phyloP scores from a whole-genome alignment of 176 grass and related monocot species.

The Phragmites australis region DNA sequence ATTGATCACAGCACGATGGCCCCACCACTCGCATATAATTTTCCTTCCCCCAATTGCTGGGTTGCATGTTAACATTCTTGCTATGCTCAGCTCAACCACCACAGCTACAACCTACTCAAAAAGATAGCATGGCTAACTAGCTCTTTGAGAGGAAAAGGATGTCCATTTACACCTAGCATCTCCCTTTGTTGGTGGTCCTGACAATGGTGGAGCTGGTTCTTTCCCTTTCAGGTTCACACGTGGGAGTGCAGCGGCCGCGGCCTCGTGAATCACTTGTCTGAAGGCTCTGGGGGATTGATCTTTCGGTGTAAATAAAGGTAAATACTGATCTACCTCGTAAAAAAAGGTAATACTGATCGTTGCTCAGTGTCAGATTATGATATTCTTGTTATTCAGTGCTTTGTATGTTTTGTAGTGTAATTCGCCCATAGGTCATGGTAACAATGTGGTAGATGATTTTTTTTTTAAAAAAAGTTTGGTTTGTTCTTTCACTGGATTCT shows the following conservation, averaged over 20 bases:
- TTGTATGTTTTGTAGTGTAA: background rate
- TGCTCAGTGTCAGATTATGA: background rate
- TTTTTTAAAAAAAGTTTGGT: background rate
- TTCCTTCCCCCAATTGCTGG: background rate
- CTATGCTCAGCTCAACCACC: background rate
- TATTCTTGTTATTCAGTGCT: background rate
- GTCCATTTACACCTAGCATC: constrained; percentile 35
- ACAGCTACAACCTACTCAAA: constrained; percentile 24
- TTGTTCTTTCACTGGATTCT: constrained; percentile 19
- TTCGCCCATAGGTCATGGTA: background rate
- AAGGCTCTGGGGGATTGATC: constrained; percentile 3
- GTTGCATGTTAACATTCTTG: background rate
- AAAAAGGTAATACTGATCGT: too few relatives aligned
- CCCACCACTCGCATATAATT: background rate
- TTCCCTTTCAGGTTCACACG: constrained; percentile 46
- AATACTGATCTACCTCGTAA: background rate
- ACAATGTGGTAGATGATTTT: background rate
- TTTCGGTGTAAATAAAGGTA: background rate
- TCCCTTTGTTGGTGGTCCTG: constrained; percentile 21
- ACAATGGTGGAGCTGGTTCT: constrained; percentile 39
- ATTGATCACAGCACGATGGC: background rate
- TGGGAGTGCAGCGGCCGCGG: background rate
- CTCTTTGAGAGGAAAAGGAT: constrained; percentile 44
- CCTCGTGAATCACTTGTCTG: background rate
- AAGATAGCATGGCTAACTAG: constrained; percentile 21